These are phyloP conservation scores for Neotropicomus parvogracilis DNA, from an alignment of 1,284 basidiomycete genomes.

Conservation along the genomic window DNA sequence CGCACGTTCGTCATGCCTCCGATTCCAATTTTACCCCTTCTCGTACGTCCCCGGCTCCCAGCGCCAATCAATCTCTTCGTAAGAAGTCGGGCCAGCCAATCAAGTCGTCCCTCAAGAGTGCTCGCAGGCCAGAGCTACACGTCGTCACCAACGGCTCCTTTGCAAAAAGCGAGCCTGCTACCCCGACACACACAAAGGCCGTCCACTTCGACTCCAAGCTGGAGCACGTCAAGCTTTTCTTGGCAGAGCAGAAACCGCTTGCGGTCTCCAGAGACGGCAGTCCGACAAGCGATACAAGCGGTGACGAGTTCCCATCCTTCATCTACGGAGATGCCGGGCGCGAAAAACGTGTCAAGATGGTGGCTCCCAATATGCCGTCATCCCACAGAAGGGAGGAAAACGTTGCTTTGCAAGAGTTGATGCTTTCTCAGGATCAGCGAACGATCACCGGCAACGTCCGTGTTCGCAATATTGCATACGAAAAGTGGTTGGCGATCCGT, in stretches of 20 bases:
- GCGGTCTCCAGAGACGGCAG: constrained; percentile 91
- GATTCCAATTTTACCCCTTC: constrained; percentile 32
- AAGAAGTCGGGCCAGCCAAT: constrained; percentile 94
- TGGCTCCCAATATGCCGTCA: constrained; percentile 51
- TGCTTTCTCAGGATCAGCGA: constrained; percentile 58
- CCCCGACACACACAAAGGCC: constrained; percentile 65
- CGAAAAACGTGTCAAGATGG: constrained; percentile 47
- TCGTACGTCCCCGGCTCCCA: constrained; percentile 19
- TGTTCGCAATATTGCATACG: constrained; percentile 83
- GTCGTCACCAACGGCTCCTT: constrained; percentile 44
- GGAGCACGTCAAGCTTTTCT: constrained; percentile 90
- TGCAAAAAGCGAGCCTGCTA: constrained; percentile 58
- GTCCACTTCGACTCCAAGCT: constrained; percentile 93
- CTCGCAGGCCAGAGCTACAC: constrained; percentile 48
- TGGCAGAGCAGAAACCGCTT: constrained; percentile 89
- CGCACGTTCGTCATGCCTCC: constrained; percentile 35
- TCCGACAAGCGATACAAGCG: constrained; percentile 79
- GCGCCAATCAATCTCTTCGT: constrained; percentile 37
- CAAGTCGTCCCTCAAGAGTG: constrained; percentile 85
- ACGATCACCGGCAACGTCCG: constrained; percentile 68
- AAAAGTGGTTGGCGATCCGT: constrained; percentile 85
- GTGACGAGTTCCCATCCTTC: constrained; percentile 66
- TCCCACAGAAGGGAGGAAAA: constrained; percentile 37
- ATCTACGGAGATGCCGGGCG: constrained; percentile 50
- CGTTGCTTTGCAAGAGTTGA: constrained; percentile 52